phyloP scores from a whole-genome alignment of 2,329 filamentous ascomycete species.

The Claviceps paspali region DNA sequence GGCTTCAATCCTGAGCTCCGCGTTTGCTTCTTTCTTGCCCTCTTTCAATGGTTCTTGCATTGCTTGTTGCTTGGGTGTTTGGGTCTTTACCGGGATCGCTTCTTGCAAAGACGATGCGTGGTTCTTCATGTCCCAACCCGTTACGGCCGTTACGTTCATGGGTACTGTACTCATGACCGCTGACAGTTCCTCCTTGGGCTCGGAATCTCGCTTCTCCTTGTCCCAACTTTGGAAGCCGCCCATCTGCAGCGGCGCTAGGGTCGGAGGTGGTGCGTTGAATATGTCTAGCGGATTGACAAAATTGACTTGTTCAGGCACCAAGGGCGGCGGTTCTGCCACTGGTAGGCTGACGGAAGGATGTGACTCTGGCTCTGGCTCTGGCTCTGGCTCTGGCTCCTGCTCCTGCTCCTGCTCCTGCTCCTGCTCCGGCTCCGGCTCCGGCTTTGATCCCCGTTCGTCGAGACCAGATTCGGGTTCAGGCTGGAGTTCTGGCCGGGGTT shows the following conservation, averaged over 20 bases:
- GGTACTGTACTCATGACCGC: constrained; percentile 1
- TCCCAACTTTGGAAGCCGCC: constrained; percentile 9
- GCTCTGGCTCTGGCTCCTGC: not conserved
- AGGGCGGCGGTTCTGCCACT: constrained; percentile 1
- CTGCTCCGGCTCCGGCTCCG: not conserved
- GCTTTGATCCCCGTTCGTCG: not conserved
- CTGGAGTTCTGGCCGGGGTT: not conserved
- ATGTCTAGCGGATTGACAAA: constrained; percentile 25
- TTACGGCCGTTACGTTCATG: not conserved
- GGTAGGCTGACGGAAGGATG: not conserved
- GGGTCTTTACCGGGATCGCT: constrained; percentile 4
- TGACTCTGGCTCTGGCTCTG: not conserved
- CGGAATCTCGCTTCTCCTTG: constrained; percentile 3
- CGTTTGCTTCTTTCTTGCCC: constrained; percentile 5
- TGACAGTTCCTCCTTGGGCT: constrained; percentile 7
- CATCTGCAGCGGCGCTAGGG: constrained; percentile 12
- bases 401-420: not conserved
- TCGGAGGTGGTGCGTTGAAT: constrained; percentile 16
- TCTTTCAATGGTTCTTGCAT: constrained; percentile 6
- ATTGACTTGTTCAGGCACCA: constrained; percentile 10
- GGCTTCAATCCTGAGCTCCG: constrained; percentile 7
- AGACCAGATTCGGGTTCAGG: not conserved
- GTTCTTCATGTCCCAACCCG: constrained; percentile 2
- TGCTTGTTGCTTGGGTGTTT: constrained; percentile 5
- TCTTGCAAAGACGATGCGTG: constrained; percentile 7